Evolutionary conservation across 2,329 filamentous ascomycete species (phyloP), one percentile per base, ranked within the genome.

Genomic region (Clonostachys chloroleuca): DNA sequence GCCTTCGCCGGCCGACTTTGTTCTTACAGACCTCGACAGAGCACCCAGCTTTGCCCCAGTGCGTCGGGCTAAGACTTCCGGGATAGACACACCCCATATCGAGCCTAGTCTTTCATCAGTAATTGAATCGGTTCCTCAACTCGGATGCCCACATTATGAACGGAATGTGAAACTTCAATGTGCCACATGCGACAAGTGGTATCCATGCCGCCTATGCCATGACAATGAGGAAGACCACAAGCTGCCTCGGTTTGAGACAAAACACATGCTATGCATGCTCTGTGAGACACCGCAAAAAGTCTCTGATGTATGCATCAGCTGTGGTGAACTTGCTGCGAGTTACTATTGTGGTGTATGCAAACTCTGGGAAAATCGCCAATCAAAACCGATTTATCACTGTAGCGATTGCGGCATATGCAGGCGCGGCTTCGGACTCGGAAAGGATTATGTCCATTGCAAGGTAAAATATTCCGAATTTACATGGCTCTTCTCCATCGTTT

Each of bases 381-480:
- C 83, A 54, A 96, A 95, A 65, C 87, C 86, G 54, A 96, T 97
- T 48, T 99, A 99, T 62, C 94, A 99, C 63, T 99, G 94, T 65
- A 81, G 84, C 59, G 94, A 97, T 59, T 99, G 94, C 65, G 94
- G 94, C 5, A 96, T 99, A 51, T 99, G 94, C 63, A 81, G 94
- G 49, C 85, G 92, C 48, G 94, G 94, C 2, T 82, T 90, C 63
- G 94, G 94, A 2, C 73, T 99, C 33, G 92, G 94, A 5, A 97
- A 96, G 62, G 94, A 99, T 63, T 99, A 95, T 63, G 92, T 95
- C 60, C 94, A 99, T 67, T 99, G 94, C 86, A 95, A 96, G 81
- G 90, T 92, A 71, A 64, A 69, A 56, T 42, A 16, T 47, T 34
- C 42, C 39, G 9, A 20, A 24, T 18, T 40, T 9, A 4, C 24